Evolutionary conservation across 31 red algal species (phyloP).

Genomic region (Porphyra umbilicalis): DNA sequence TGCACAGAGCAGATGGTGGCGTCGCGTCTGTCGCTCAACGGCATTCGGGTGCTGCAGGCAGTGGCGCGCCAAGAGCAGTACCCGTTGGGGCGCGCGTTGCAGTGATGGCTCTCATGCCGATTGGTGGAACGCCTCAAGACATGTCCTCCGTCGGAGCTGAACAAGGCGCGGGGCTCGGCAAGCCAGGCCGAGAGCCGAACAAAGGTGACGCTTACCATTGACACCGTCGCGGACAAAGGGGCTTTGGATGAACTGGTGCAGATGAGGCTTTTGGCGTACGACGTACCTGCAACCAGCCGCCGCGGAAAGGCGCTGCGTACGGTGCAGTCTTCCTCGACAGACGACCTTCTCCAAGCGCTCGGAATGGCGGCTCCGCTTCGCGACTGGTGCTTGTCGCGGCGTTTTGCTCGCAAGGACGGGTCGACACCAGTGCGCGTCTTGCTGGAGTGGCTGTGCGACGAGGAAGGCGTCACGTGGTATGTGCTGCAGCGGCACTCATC

Average conservation of each 20-base stretch:
- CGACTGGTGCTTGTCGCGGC: not conserved
- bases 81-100: not conserved
- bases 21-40: not conserved
- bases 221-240: not conserved
- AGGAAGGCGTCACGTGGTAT: not conserved
- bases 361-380: not conserved
- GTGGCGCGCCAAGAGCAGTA: not conserved
- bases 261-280: not conserved
- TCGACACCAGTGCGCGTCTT: not conserved
- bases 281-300: not conserved
- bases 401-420: not conserved
- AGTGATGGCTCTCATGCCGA: not conserved
- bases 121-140: not conserved
- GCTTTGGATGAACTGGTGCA: not conserved
- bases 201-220: not conserved
- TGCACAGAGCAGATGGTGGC: too few species aligned
- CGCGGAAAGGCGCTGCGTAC: too few species aligned
- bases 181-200: not conserved
- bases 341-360: not conserved
- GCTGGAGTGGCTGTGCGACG: not conserved
- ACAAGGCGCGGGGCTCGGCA: not conserved
- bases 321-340: not conserved
- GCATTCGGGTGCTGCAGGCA: not conserved
- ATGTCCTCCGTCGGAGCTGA: not conserved
- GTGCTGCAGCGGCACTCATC: not conserved